These are phyloP conservation scores for Striga hermonthica DNA, from an alignment of 305 asterid species.

Conservation along the genomic window DNA sequence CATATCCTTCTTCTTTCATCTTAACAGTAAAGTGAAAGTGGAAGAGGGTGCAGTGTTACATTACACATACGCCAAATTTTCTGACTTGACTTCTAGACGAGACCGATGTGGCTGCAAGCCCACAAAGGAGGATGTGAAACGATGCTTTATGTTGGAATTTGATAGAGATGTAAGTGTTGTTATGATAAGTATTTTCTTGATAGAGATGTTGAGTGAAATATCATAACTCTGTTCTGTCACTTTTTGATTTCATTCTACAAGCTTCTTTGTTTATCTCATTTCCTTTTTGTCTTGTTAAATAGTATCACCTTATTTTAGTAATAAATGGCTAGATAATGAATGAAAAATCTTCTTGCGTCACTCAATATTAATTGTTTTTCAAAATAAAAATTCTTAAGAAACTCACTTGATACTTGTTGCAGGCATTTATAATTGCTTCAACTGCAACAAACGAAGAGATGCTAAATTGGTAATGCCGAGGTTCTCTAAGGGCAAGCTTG, in stretches of 20 bases:
- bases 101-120: slow-evolving; percentile 98
- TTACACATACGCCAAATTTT: slow-evolving; percentile 77
- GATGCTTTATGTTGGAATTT: slow-evolving; percentile 92
- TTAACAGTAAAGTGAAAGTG: slow-evolving; percentile 66
- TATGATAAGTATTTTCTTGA: slow-evolving; percentile 11
- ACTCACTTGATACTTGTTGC: slow-evolving; percentile 22
- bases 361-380: slow-evolving; percentile 8
- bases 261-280: slow-evolving; percentile 4
- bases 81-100: slow-evolving; percentile 90
- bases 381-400: neutral
- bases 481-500: neutral
- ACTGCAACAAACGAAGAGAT: slow-evolving; percentile 97
- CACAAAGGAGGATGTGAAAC: slow-evolving; percentile 81
- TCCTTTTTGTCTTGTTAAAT: neutral
- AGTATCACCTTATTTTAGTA: neutral
- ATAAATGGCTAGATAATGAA: neutral
- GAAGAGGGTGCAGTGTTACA: slow-evolving; percentile 93
- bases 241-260: too few species aligned
- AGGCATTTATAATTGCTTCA: slow-evolving; percentile 98
- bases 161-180: slow-evolving; percentile 78
- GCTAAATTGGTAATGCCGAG: slow-evolving; percentile 67
- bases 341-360: neutral
- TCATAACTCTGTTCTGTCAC: too few species aligned
- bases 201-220: too few species aligned
- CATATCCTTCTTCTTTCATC: slow-evolving; percentile 21